Evolutionary conservation across 305 asterid genomes (phyloP).

Genomic region (Solanum hybrid): DNA sequence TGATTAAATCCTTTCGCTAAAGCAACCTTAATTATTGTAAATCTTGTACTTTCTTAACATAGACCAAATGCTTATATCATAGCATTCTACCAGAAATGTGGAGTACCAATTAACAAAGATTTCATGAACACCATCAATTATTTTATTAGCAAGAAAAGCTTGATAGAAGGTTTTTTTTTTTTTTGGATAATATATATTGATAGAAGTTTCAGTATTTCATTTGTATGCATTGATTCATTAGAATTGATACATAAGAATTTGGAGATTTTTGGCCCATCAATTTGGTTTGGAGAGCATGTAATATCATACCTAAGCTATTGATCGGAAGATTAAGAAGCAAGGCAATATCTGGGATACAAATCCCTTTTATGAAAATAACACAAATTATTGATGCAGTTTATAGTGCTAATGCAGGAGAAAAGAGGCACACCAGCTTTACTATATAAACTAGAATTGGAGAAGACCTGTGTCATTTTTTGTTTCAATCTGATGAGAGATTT

Average conservation of each 20-base stretch:
- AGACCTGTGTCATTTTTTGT: background rate
- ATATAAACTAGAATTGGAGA: background rate
- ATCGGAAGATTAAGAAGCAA: background rate
- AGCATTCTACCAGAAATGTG: background rate
- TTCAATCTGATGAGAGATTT: background rate
- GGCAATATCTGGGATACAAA: background rate
- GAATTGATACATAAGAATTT: background rate
- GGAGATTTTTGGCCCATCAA: background rate
- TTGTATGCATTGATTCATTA: background rate
- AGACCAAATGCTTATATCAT: background rate
- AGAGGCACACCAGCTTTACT: background rate
- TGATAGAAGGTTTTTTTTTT: background rate
- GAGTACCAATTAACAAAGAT: background rate
- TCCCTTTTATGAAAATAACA: background rate
- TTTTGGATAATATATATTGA: background rate
- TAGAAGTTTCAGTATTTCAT: background rate
- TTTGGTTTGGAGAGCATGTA: background rate
- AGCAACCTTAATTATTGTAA: background rate
- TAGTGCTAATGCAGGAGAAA: background rate
- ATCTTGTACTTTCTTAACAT: background rate
- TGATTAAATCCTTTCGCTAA: background rate
- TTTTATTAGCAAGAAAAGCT: background rate
- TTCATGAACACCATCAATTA: background rate
- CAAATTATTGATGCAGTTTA: background rate
- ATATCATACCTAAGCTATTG: background rate